A percentile compares a stretch with the other conserved stretches of the same genome.
These are phyloP conservation scores for Coprinopsis cinerea DNA, from an alignment of 768 basidiomycete genomes.

Conservation along the genomic window DNA sequence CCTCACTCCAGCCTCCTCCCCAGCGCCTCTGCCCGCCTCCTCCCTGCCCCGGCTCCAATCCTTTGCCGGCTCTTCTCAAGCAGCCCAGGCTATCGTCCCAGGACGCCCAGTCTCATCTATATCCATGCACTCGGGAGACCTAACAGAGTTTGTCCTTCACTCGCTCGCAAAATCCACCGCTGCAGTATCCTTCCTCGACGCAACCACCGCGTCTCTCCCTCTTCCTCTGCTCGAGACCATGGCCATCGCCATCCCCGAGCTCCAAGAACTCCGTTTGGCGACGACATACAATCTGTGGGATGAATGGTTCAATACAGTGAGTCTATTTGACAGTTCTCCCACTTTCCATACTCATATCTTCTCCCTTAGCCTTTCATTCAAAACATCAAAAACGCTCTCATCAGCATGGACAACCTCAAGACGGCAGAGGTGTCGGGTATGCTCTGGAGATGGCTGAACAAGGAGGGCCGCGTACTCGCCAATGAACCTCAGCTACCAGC, in stretches of 20 bases:
- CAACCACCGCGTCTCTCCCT: constrained; percentile 53
- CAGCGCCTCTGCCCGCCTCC: constrained; percentile 31
- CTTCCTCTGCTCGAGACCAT: constrained; percentile 53
- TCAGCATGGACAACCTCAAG: constrained; percentile 53
- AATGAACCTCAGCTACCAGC: constrained; percentile 8
- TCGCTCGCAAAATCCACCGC: constrained; percentile 45
- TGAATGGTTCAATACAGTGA: constrained; percentile 40
- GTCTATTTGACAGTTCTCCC: constrained; percentile 17
- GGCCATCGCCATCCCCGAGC: constrained; percentile 48
- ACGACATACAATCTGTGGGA: constrained; percentile 47
- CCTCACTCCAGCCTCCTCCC: constrained; percentile 20
- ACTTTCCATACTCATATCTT: constrained; percentile 12
- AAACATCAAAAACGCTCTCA: constrained; percentile 40
- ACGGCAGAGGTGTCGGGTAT: constrained; percentile 73
- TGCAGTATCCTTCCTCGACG: constrained; percentile 50
- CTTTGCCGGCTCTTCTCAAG: constrained; percentile 56
- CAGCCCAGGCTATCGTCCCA: constrained; percentile 52
- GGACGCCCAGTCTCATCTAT: constrained; percentile 62
- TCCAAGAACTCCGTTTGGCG: constrained; percentile 64
- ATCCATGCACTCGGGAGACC: constrained; percentile 54
- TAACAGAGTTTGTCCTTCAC: constrained; percentile 51
- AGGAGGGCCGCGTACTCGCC: constrained; percentile 10
- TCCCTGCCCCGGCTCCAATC: constrained; percentile 42
- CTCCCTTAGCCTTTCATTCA: constrained; percentile 18
- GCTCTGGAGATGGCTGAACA: constrained; percentile 49